phyloP scores from a whole-genome alignment of 176 grass and related monocot genomes.

The Triticum dicoccoides region DNA sequence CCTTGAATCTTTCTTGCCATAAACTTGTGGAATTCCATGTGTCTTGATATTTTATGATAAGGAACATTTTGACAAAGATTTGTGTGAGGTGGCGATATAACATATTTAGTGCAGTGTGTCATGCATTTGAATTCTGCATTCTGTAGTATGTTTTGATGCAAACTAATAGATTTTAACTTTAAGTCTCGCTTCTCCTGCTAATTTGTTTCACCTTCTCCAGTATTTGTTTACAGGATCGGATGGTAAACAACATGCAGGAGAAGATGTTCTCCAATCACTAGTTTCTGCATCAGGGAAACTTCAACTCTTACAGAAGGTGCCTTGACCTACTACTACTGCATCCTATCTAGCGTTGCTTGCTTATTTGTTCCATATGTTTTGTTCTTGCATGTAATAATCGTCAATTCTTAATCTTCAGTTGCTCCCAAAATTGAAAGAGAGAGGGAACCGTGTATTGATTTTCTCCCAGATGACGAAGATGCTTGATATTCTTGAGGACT shows the following conservation, averaged over 20 bases:
- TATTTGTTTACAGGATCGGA: slow-evolving; percentile 56
- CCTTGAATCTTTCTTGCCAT: neutral
- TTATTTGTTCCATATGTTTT: neutral
- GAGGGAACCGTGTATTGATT: slow-evolving; percentile 59
- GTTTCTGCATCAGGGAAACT: slow-evolving; percentile 66
- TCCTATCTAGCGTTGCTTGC: neutral
- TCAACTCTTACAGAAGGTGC: slow-evolving; percentile 59
- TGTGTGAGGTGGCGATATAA: neutral
- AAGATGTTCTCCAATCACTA: slow-evolving; percentile 51
- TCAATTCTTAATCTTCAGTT: slow-evolving; percentile 33
- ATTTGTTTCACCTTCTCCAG: slow-evolving; percentile 28
- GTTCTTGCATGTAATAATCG: neutral
- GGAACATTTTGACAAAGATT: neutral
- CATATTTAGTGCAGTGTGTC: neutral
- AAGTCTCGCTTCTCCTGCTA: neutral
- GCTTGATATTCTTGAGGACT: slow-evolving; percentile 73
- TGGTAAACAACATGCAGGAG: slow-evolving; percentile 16
- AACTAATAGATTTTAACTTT: neutral
- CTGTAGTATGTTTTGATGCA: neutral
- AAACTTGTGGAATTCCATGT: neutral
- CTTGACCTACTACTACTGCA: neutral
- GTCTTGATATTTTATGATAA: neutral
- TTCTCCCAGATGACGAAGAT: slow-evolving; percentile 71
- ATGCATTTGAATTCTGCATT: neutral
- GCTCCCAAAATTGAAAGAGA: slow-evolving; percentile 70